Evolutionary conservation across 176 grass and related monocot species (phyloP), one percentile per base, ranked within the genome.

Genomic region (Musa troglodytarum): DNA sequence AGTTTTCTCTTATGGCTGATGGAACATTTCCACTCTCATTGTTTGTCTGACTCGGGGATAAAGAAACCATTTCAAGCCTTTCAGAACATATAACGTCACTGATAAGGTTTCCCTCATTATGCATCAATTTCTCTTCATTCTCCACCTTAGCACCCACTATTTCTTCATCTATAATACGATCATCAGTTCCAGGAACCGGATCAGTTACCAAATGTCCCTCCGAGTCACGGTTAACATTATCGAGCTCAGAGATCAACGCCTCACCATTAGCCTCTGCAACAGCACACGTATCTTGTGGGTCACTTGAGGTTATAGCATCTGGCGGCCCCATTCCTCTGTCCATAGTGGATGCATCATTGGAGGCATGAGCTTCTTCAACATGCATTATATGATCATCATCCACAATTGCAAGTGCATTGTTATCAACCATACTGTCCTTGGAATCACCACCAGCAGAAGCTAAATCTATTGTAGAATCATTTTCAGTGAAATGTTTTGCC

Each of bases 1-100:
- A 89, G 82, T 82, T 99, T 75, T 99, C 91, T 83, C 91, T 88
- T 62, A 92, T 80, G 13, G 88, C 80, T 73, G 90, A 94, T 34
- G 70, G 28, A 77, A 68, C 78, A 85, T 91, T 90, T 57, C 81
- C 85, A 69, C 84, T 78, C 52, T 79, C 87, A 76, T 17, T 50
- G 51, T 76, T 76, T 49, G 76, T 49, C 66, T 90, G 58, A 69
- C 56, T 79, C 73, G 70, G 71, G 80, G 83, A 79, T 81, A 22
- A 72, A 81, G 86, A 59, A 54, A 49, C 70, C 51, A 63, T 71
- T 76, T 79, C 82, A 77, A 72, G 73, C 64, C 50, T 76, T 59
- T 87, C 86, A n/a, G 76, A 57, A 5, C 66, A 74, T 3, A 72
- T 81, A 77, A 80, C 63, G 52, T 92, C 80, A 62, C 83, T 81